Conservation (phyloP, 2,329 filamentous ascomycete genomes). For the Emericellopsis cladophorae region DNA sequence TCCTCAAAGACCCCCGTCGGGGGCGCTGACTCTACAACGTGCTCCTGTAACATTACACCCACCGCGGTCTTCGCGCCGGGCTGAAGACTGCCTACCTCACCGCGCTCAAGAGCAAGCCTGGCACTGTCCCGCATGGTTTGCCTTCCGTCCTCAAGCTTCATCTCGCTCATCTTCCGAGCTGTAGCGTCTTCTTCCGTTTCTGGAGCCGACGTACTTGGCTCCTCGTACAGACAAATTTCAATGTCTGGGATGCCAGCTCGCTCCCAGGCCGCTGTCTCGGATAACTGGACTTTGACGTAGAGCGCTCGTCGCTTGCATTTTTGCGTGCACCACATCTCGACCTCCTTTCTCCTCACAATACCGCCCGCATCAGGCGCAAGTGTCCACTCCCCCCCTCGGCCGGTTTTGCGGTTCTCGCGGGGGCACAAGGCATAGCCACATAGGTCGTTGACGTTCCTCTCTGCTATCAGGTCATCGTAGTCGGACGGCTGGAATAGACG, state of each 20-base stretch:
- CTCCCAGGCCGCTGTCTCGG: conserved; percentile 76
- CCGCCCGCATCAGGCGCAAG: conserved; percentile 36
- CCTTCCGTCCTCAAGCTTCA: conserved; percentile 31
- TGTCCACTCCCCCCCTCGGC: conserved; percentile 52
- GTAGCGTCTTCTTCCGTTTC: conserved; percentile 28
- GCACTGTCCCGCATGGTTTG: conserved; percentile 24
- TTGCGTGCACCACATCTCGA: conserved; percentile 80
- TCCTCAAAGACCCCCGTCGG: conserved; percentile 5
- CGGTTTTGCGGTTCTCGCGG: conserved; percentile 43
- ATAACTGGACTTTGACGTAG: conserved; percentile 81
- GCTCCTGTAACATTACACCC: conserved; percentile 39
- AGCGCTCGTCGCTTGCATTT: conserved; percentile 68
- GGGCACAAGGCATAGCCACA: conserved; percentile 81
- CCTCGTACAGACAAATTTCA: conserved; percentile 52
- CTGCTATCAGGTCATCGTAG: conserved; percentile 78
- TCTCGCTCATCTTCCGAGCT: conserved; percentile 22
- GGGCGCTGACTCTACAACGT: conserved; percentile 12
- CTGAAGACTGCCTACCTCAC: conserved; percentile 11
- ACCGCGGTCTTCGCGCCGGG: conserved; percentile 11
- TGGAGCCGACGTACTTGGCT: conserved; percentile 29
- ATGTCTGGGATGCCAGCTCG: conserved; percentile 46
- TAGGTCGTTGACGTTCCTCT: conserved; percentile 70
- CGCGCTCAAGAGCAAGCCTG: conserved; percentile 38
- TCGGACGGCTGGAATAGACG: conserved; percentile 72
- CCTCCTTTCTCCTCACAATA: conserved; percentile 57